A percentile compares a stretch with the other conserved stretches of the same genome.
These are phyloP conservation scores for Wickerhamiella alocasiicola DNA, from an alignment of 805 yeast species.

Conservation along the genomic window DNA sequence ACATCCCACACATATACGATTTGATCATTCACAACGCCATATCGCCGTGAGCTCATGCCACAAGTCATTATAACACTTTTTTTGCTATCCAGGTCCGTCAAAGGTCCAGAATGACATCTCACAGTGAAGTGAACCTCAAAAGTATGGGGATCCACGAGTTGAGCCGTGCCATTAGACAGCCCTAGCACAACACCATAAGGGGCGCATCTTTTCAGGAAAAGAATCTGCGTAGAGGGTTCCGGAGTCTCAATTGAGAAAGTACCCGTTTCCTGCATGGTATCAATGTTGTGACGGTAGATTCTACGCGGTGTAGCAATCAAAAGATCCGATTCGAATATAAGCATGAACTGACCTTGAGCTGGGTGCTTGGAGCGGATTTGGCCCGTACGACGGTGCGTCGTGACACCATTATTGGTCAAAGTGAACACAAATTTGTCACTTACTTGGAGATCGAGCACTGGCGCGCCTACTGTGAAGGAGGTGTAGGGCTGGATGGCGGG, in stretches of 20 bases:
- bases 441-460: constrained; percentile 41
- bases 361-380: constrained; percentile 29
- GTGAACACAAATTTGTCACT: constrained; percentile 49
- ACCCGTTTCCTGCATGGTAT: constrained; percentile 29
- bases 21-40: constrained; percentile 57
- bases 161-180: constrained; percentile 26
- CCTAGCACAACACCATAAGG: constrained; percentile 26
- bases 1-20: constrained; percentile 73
- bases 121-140: constrained; percentile 24
- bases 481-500: constrained; percentile 44
- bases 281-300: constrained; percentile 25
- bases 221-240: constrained; percentile 16
- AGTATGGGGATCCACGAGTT: constrained; percentile 28
- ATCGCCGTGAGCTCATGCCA: constrained; percentile 54
- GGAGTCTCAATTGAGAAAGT: constrained; percentile 20
- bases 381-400: constrained; percentile 48
- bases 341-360: constrained; percentile 18
- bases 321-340: constrained; percentile 27
- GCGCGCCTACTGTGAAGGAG: constrained; percentile 37
- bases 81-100: constrained; percentile 30
- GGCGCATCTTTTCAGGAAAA: constrained; percentile 25
- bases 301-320: constrained; percentile 26
- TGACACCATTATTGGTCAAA: constrained; percentile 38
- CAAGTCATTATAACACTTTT: constrained; percentile 45
- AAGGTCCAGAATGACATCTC: constrained; percentile 29